Base-by-base conservation (phyloP, 2,329 filamentous ascomycete species). In the Metarhizium sp. region DNA sequence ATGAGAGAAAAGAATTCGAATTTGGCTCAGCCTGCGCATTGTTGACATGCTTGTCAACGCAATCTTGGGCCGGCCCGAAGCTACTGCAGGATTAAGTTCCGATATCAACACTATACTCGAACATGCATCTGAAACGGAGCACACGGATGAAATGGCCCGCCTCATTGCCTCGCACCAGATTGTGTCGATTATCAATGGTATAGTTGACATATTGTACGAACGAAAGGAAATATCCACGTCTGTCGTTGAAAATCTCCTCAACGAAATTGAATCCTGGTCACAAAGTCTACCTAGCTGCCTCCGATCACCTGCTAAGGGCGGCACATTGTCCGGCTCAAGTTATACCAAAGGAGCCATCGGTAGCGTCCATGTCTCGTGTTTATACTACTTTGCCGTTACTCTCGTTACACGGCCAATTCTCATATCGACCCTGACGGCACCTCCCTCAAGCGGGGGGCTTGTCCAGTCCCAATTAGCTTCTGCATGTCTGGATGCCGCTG, bases 301-400 rank as follows among this genome's bases (percentile, higher is more conserved):
- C 52, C 67, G 51, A 59, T 49, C 56, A 55, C 4, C 61, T 61
- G 2, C 64, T 65, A 46, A 43, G 18, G 36, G 49, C 14, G 14
- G 42, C 1, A 20, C 49, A 4, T 51, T 25, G 5, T 38, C 51
- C n/a, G 52, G 32, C 13, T 49, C 51, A 2, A 63, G 62, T 1
- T 18, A 29, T 14, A 49, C 25, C 25, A 67, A 71, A 18, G 70
- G 68, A 0, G 71, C 73, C 2, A 72, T 80, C 30, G 75, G 74
- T 0, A 79, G 74, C 29, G 69, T 81, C 1, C 79, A 82, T 54
- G 73, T 84, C 6, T 77, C 79, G 0, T 82, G 79, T 55, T 67
- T 77, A 0, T 84, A 84, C 59, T 82, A 84, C 59, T 80, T 82
- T 54, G 77, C 79, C 0, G 77, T 83, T 0, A 82, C 80, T 20